Percentiles rank a stretch among this genome's conserved stretches.
phyloP scores from a whole-genome alignment of 1,139 yeast species.

The Pichia sp. region DNA sequence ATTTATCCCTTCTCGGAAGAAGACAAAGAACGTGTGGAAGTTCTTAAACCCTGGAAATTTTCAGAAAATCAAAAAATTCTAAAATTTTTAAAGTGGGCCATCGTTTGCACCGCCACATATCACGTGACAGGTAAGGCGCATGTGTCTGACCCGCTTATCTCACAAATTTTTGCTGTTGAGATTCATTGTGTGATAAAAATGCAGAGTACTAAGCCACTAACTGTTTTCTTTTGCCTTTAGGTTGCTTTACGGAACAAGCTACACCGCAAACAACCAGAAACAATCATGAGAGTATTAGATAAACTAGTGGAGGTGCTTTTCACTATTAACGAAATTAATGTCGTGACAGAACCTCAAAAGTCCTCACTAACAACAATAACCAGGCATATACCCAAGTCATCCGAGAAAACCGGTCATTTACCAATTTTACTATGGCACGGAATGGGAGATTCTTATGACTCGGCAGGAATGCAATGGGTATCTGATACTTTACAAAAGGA shows the following conservation, averaged over 20 bases:
- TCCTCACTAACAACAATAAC: neutral
- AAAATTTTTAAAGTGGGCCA: neutral
- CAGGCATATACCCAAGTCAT: neutral
- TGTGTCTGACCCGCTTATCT: too few relatives aligned
- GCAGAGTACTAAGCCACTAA: too few relatives aligned
- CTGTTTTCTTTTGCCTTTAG: too few relatives aligned
- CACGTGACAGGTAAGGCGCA: too few relatives aligned
- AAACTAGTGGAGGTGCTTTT: neutral
- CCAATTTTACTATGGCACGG: constrained; percentile 88
- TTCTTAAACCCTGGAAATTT: too few relatives aligned
- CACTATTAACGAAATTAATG: neutral
- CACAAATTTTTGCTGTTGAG: too few relatives aligned
- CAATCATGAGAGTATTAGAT: constrained; percentile 1
- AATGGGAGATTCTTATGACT: constrained; percentile 71
- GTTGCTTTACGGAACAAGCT: too few relatives aligned
- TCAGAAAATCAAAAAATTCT: neutral
- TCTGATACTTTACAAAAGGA: constrained; percentile 41
- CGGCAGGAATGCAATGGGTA: constrained; percentile 55
- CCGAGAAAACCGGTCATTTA: constrained; percentile 9
- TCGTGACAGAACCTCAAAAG: neutral
- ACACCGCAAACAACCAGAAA: too few relatives aligned
- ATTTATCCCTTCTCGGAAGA: neutral
- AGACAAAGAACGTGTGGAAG: neutral
- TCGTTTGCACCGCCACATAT: constrained; percentile 7
- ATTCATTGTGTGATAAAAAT: too few relatives aligned